phyloP scores from a whole-genome alignment of 2,329 filamentous ascomycete species.

The Ceratocystis smalleyi region DNA sequence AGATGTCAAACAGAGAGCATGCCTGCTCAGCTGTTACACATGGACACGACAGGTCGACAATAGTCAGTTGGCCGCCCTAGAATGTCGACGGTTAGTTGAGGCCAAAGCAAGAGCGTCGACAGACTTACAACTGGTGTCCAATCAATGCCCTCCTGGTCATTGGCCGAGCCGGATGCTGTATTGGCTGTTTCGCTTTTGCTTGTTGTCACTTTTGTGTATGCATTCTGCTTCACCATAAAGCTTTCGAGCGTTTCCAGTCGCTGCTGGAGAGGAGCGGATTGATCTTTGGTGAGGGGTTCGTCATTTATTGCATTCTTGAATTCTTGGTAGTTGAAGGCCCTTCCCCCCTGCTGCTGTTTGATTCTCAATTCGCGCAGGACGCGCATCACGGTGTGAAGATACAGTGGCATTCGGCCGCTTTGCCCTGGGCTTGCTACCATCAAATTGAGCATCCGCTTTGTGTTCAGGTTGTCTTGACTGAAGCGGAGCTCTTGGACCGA shows the following conservation, averaged over 20 bases:
- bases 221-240: neutral
- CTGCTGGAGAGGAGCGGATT: neutral
- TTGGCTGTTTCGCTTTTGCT: neutral
- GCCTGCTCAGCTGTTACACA: neutral
- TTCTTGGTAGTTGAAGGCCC: neutral
- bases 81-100: neutral
- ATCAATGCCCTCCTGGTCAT: neutral
- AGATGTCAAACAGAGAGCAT: neutral
- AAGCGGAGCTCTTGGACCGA: neutral
- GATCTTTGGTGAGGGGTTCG: neutral
- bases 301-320: neutral
- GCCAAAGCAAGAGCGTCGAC: neutral
- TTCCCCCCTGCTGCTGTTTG: neutral
- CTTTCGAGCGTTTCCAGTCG: neutral
- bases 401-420: neutral
- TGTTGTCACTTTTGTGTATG: rapidly evolving
- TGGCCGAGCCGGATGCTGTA: neutral
- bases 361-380: neutral
- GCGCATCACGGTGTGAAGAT: neutral
- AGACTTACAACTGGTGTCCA: neutral
- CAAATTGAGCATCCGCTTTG: neutral
- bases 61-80: neutral
- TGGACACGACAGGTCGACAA: neutral
- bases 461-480: neutral
- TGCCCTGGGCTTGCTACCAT: neutral